These are phyloP conservation scores for Bonia amplexicaulis DNA, from an alignment of 176 grass and related monocot genomes.

Conservation along the genomic window DNA sequence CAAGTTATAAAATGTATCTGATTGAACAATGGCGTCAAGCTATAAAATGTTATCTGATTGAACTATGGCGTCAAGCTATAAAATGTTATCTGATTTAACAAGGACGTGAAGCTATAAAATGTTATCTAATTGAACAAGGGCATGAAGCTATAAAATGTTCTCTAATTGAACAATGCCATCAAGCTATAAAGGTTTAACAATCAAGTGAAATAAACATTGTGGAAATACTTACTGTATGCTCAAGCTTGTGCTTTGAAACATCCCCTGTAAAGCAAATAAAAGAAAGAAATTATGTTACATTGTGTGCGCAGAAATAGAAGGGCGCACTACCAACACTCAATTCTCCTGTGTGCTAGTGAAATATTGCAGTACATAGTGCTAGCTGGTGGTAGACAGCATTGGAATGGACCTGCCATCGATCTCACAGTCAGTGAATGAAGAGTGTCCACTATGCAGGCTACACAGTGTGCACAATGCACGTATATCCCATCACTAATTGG, in stretches of 20 bases:
- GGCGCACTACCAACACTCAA: background rate
- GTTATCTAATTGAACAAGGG: background rate
- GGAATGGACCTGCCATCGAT: background rate
- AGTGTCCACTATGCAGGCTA: no score
- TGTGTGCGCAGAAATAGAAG: background rate
- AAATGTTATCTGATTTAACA: background rate
- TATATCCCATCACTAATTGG: no score
- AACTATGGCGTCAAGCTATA: background rate
- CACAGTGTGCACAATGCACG: no score
- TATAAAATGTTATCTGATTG: background rate
- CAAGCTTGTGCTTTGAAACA: conserved; percentile 50
- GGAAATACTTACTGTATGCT: conserved; percentile 57
- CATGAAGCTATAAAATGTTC: background rate
- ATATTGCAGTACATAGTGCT: background rate
- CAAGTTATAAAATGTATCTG: background rate
- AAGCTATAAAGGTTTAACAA: background rate
- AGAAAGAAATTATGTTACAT: background rate
- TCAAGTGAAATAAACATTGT: background rate
- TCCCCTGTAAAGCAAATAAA: conserved; percentile 33
- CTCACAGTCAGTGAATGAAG: no score
- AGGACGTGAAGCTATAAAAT: background rate
- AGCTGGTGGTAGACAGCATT: background rate
- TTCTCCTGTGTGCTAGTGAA: background rate
- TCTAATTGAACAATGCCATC: background rate
- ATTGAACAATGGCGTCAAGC: background rate